These are phyloP conservation scores for Yamadazyma sp. DNA, from an alignment of 1,139 yeast species.

Conservation along the genomic window DNA sequence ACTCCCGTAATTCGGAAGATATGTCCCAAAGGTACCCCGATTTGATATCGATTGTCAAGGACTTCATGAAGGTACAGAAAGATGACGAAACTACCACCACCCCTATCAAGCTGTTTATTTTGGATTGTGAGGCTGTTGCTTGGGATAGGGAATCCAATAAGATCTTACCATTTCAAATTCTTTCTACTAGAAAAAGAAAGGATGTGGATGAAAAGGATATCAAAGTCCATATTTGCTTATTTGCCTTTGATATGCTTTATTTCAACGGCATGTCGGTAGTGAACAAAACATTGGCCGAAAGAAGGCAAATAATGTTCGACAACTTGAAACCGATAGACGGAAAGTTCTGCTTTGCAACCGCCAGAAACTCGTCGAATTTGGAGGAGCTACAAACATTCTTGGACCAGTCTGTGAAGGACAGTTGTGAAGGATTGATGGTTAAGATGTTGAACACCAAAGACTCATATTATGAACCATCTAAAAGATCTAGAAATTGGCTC, in stretches of 20 bases:
- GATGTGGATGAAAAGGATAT: constrained; percentile 86
- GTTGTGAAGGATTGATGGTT: constrained; percentile 97
- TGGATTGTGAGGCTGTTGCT: constrained; percentile 99
- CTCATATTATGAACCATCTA: constrained; percentile 89
- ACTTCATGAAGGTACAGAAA: constrained; percentile 46
- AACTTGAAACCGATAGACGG: constrained; percentile 68
- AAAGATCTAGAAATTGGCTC: constrained; percentile 93
- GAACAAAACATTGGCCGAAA: constrained; percentile 63
- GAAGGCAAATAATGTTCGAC: constrained; percentile 60
- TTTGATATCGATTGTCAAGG: constrained; percentile 65
- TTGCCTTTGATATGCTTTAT: constrained; percentile 84
- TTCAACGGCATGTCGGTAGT: constrained; percentile 71
- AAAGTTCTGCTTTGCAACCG: constrained; percentile 78
- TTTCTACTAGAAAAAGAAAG: constrained; percentile 91
- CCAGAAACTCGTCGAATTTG: constrained; percentile 67
- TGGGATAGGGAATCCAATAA: constrained; percentile 79
- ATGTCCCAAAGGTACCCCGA: constrained; percentile 98
- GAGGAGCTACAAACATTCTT: constrained; percentile 83
- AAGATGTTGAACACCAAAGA: constrained; percentile 82
- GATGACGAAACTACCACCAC: constrained; percentile 24
- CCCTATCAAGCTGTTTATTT: constrained; percentile 54
- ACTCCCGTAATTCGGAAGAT: constrained; percentile 93
- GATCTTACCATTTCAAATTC: constrained; percentile 88
- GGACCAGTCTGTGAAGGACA: constrained; percentile 84
- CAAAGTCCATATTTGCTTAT: constrained; percentile 86